Evolutionary conservation across 495 filamentous ascomycete species (phyloP), one percentile per base, ranked within the genome.

Genomic region (Diplogelasinospora grovesii): DNA sequence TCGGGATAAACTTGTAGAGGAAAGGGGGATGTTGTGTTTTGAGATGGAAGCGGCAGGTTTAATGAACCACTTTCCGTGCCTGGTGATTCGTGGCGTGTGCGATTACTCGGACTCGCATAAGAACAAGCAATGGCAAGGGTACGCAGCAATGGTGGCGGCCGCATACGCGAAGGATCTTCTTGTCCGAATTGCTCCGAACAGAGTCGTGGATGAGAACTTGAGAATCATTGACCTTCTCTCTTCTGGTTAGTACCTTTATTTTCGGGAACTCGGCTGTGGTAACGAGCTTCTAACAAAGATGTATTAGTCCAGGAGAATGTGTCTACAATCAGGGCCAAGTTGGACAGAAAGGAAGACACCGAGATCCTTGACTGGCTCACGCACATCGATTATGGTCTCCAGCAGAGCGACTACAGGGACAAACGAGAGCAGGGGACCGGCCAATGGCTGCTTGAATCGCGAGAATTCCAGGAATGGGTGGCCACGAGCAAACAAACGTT

Each of bases 71-170:
- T 44, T 56, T n/a, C 53, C 46, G 8, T 54, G 45, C 29, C 9
- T 67, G 0, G 48, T 67, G 10, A 57, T 67, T 42, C 60, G 65
- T 36, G 57, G 57, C 8, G 58, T 65, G n/a, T 62, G 57, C 31
- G 63, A 68, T 34, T 68, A 68, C 46, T 48, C 63, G 9, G 64
- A 68, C 36, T 60, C 57, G 45, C 61, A 64, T 36, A 65, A 63
- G 42, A 53, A 57, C 43, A 53, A 68, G 37, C 26, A 5, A 1
- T 57, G 50, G 54, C 40, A 59, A 15, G 21, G 27, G 5, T 42
- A 58, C 19, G 54, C 50, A 0, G 45, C 55, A 0, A 40, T 44
- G 2, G 30, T 45, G 20, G 54, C 56, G 1, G 54, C 54, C 0
- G 54, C 45, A 1, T 56, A 39, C 36, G 39, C 45, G 3, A 54